These are phyloP conservation scores for Sedum album DNA, from an alignment of 164 flowering plant genomes.

Conservation along the genomic window DNA sequence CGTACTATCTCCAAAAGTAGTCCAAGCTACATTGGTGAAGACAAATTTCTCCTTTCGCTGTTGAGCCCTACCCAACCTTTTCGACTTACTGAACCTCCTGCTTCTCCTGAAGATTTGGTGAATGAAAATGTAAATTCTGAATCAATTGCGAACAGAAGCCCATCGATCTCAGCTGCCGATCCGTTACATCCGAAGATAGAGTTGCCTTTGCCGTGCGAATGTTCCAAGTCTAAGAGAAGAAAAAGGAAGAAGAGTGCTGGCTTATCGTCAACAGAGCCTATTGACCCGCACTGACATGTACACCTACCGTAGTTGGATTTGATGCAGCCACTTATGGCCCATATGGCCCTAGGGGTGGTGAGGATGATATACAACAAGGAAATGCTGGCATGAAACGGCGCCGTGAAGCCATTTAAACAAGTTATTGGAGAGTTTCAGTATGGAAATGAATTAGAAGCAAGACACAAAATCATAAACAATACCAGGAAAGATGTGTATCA, in stretches of 20 bases:
- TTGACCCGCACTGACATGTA: neutral
- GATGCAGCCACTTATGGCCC: too few species aligned
- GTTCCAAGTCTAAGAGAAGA: neutral
- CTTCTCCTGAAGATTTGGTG: neutral
- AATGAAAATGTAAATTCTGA: neutral
- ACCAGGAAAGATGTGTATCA: too few species aligned
- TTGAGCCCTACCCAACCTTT: neutral
- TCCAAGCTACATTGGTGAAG: conserved; percentile 25
- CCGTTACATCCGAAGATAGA: neutral
- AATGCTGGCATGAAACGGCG: conserved; percentile 21
- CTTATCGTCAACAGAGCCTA: neutral
- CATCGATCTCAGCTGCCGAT: neutral
- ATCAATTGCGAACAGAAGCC: neutral
- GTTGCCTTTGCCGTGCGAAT: neutral
- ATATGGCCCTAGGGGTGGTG: conserved; percentile 15
- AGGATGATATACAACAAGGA: conserved; percentile 1
- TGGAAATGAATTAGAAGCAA: too few species aligned
- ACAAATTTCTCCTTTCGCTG: neutral
- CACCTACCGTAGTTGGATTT: conserved; percentile 7
- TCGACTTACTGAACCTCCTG: neutral
- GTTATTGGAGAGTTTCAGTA: too few species aligned
- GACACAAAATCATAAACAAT: too few species aligned
- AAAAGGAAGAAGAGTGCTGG: neutral
- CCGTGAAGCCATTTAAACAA: conserved; percentile 24
- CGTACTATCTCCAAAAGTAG: conserved; percentile 26